Evolutionary conservation across 345 rosid genomes (phyloP), one percentile per base, ranked within the genome.

Genomic region (Clausena lansium): DNA sequence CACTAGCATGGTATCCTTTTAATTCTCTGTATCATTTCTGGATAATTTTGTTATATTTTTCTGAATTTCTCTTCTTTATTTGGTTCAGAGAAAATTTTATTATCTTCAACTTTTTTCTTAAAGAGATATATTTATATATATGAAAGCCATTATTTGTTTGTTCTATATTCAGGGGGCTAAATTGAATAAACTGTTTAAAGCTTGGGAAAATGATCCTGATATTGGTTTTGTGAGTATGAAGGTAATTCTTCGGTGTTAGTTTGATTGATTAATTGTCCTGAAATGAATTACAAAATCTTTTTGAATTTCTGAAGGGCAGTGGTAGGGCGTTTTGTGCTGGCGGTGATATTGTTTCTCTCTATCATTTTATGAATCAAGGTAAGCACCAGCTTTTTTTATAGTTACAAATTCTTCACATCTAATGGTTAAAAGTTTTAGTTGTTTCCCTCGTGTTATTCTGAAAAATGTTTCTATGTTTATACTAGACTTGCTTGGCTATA

Each of bases 261-360:
- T 45, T 24, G 15, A 11, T n/a, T 45, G 13, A 25, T 20, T 71
- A 14, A 33, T 35, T 57, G 52, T 30, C 55, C 15, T 35, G 71
- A 68, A 22, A 72, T 27, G 75, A 17, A 57, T 84, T 65, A 70
- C 50, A 33, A 36, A 32, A 25, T 83, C 58, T 1, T 77, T 71
- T 83, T 83, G 33, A 71, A 70, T 41, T 75, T 72, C 73, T 87
- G 82, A 85, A 95, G 98, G 99, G 98, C 78, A 87, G 94, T 83
- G 98, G 97, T 85, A 89, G 92, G 84, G 97, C 97, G 47, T 96
- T 96, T 89, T 92, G 95, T 83, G 98, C 98, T 4, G 98, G 99
- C 70, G 98, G 99, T 17, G 97, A 93, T 82, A 86, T 95, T 61
- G 91, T 93, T 72, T 5, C 87, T 73, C 86, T 95, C 36, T 90